A percentile compares a stretch with the other conserved stretches of the same genome.
phyloP scores from a whole-genome alignment of 139 green algal species.

The Tetraselmis striata region DNA sequence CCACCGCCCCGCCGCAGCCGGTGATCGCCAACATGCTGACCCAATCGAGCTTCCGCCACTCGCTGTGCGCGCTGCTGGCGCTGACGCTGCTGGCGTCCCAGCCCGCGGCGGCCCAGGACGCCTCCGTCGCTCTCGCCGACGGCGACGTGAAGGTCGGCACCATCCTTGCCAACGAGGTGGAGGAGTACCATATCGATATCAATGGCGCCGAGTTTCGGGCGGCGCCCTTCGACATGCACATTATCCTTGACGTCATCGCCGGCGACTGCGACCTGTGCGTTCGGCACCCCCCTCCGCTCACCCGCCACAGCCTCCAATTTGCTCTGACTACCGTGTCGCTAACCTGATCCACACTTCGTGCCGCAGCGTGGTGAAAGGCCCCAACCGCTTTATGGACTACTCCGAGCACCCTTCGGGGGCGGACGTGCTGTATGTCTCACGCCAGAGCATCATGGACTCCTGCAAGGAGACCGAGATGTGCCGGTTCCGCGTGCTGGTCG shows the following conservation, averaged over 20 bases:
- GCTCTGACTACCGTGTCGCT: too few relatives aligned
- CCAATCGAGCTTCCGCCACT: too few relatives aligned
- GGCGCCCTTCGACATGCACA: neutral
- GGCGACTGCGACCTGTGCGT: neutral
- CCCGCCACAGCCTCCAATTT: neutral
- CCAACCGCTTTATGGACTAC: neutral
- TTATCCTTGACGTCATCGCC: neutral
- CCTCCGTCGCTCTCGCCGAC: neutral
- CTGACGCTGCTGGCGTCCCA: neutral
- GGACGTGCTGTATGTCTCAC: neutral
- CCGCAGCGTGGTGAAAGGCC: neutral
- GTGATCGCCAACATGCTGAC: too few relatives aligned
- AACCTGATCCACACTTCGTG: too few relatives aligned
- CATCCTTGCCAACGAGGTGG: neutral
- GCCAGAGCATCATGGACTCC: neutral
- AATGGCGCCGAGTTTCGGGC: neutral
- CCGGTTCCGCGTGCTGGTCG: neutral
- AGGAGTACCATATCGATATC: neutral
- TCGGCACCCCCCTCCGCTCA: neutral
- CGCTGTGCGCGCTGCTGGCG: neutral
- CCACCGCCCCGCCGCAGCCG: too few relatives aligned
- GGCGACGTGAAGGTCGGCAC: neutral
- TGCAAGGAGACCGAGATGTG: neutral
- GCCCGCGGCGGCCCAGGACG: neutral
- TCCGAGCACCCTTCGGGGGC: neutral